phyloP scores from a whole-genome alignment of 75 land plant genomes.

The Larix kaempferi region DNA sequence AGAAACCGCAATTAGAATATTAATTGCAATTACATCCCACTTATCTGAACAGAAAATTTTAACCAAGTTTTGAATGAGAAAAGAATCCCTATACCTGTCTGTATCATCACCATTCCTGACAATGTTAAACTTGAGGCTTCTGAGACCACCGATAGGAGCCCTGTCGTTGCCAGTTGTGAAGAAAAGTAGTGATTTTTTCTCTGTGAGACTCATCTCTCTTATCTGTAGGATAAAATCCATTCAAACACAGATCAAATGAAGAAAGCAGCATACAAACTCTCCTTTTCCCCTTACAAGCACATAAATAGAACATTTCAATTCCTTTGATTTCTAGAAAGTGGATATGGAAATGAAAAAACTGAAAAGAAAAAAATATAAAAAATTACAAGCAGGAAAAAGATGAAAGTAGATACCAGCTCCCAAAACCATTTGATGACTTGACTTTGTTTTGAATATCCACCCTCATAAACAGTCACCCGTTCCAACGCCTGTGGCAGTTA shows the following conservation, averaged over 20 bases:
- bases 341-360: no score
- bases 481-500: slow-evolving; percentile 33
- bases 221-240: slow-evolving; percentile 16
- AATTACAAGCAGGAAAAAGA: neutral
- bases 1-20: slow-evolving; percentile 1
- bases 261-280: neutral
- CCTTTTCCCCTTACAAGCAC: neutral
- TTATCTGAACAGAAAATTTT: neutral
- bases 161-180: slow-evolving; percentile 47
- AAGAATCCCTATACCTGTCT: slow-evolving; percentile 22
- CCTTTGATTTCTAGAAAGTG: no score
- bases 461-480: slow-evolving; percentile 29
- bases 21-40: no score
- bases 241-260: neutral
- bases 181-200: slow-evolving; percentile 37
- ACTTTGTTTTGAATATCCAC: slow-evolving; percentile 44
- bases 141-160: slow-evolving; percentile 41
- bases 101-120: slow-evolving; percentile 42
- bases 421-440: slow-evolving; percentile 40
- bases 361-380: neutral
- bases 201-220: slow-evolving; percentile 29
- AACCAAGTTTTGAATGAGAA: neutral
- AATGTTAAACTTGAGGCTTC: slow-evolving; percentile 27
- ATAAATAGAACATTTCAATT: neutral
- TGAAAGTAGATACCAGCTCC: slow-evolving; percentile 24